Percentiles rank a stretch among this genome's conserved stretches.
Evolutionary conservation across 805 yeast species (phyloP).

Genomic region (Kluyveromyces siamensis): DNA sequence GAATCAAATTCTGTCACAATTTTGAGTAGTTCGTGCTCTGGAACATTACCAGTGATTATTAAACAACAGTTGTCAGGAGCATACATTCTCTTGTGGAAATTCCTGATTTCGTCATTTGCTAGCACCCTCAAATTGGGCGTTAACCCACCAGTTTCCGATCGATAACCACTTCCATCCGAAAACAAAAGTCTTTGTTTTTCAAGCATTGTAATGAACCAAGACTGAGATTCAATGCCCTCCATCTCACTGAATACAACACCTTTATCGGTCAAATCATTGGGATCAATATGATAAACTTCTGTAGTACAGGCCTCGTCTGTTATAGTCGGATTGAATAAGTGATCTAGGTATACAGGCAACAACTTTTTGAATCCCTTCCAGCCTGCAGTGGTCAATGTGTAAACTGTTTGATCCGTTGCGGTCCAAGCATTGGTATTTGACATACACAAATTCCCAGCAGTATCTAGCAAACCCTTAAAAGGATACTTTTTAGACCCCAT

Average conservation of each 20-base stretch:
- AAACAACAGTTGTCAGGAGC: conserved; percentile 79
- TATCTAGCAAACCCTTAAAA: conserved; percentile 83
- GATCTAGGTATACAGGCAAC: conserved; percentile 86
- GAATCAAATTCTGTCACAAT: conserved; percentile 55
- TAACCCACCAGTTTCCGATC: conserved; percentile 91
- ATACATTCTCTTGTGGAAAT: conserved; percentile 65
- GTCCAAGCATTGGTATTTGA: conserved; percentile 97
- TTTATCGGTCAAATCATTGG: conserved; percentile 70
- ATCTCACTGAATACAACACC: conserved; percentile 97
- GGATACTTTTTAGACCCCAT: conserved; percentile 91
- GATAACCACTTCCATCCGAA: conserved; percentile 61
- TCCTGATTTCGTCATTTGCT: conserved; percentile 62
- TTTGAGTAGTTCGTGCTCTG: conserved; percentile 58
- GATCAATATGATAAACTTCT: conserved; percentile 93
- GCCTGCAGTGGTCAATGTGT: conserved; percentile 86
- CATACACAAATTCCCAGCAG: conserved; percentile 73
- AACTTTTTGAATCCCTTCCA: conserved; percentile 87
- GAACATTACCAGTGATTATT: conserved; percentile 78
- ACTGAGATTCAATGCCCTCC: conserved; percentile 83
- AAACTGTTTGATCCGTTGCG: conserved; percentile 89
- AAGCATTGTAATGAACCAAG: conserved; percentile 57
- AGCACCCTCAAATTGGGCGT: conserved; percentile 66
- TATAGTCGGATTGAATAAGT: conserved; percentile 71
- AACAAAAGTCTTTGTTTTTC: conserved; percentile 52
- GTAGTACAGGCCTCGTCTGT: conserved; percentile 88